Conservation (phyloP, 2,329 filamentous ascomycete genomes). For the Hirsutella thompsonii region DNA sequence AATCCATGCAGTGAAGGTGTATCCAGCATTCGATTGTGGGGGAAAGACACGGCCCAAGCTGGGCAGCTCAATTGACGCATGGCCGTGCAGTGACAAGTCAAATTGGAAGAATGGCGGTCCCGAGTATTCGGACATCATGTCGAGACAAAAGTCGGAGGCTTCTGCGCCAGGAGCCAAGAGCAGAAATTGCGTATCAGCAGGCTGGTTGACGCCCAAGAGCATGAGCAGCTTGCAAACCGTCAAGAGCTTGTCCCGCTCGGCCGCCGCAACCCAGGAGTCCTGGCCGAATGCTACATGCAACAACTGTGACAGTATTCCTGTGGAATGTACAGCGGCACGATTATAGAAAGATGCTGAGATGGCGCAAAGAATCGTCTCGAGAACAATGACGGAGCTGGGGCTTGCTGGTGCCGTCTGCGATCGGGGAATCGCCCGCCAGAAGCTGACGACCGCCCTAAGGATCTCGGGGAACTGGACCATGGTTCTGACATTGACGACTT, state of each 20-base stretch:
- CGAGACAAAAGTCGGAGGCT: constrained; percentile 57
- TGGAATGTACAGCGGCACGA: constrained; percentile 56
- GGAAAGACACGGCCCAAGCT: constrained; percentile 80
- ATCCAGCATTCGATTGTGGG: constrained; percentile 65
- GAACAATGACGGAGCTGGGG: constrained; percentile 48
- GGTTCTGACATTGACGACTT: constrained; percentile 36
- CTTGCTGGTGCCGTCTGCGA: constrained; percentile 28
- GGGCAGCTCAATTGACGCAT: constrained; percentile 79
- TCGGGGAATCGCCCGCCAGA: constrained; percentile 50
- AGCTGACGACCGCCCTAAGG: constrained; percentile 45
- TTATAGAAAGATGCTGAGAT: constrained; percentile 54
- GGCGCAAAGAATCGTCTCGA: constrained; percentile 48
- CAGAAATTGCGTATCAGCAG: constrained; percentile 76
- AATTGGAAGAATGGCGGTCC: constrained; percentile 84
- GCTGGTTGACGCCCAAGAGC: constrained; percentile 60
- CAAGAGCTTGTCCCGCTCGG: constrained; percentile 47
- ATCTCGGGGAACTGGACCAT: constrained; percentile 49
- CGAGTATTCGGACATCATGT: constrained; percentile 61
- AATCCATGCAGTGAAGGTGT: constrained; percentile 84
- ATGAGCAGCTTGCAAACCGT: constrained; percentile 58
- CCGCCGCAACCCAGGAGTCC: constrained; percentile 31
- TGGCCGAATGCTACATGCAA: constrained; percentile 46
- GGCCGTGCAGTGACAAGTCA: constrained; percentile 77
- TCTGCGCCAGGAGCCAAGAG: constrained; percentile 36
- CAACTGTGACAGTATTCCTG: constrained; percentile 55